A percentile compares a stretch with the other conserved stretches of the same genome.
These are phyloP conservation scores for Mucor racemosus DNA, from an alignment of 371 early-diverging fungal species.

Conservation along the genomic window DNA sequence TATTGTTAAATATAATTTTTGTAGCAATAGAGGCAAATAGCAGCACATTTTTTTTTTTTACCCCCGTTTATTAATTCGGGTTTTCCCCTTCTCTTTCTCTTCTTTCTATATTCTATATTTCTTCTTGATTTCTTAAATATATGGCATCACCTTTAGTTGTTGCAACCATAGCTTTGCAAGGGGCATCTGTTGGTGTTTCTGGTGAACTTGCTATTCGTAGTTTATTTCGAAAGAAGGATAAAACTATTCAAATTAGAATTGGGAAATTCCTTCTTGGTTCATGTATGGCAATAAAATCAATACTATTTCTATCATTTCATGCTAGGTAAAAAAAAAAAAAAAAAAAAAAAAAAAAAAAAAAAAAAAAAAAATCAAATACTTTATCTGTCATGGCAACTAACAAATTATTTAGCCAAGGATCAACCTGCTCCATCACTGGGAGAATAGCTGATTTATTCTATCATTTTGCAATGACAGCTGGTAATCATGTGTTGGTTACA, in stretches of 20 bases:
- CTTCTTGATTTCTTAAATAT: conserved; percentile 1
- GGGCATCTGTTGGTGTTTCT: conserved; percentile 25
- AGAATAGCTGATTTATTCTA: conserved; percentile 41
- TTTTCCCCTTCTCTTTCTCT: background rate
- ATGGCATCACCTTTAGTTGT: conserved; percentile 23
- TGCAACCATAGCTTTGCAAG: conserved; percentile 33
- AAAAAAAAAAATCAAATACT: background rate
- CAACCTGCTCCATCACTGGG: conserved; percentile 25
- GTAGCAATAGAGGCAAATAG: background rate
- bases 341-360: background rate
- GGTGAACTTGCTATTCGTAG: conserved; percentile 26
- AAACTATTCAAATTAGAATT: conserved; percentile 12
- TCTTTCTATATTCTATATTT: background rate
- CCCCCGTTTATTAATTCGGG: background rate
- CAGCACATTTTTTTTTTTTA: background rate
- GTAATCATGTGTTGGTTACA: conserved; percentile 32
- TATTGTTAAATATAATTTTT: background rate
- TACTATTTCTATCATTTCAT: conserved; percentile 27
- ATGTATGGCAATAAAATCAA: conserved; percentile 28
- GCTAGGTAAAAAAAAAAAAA: conserved; percentile 4
- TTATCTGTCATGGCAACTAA: background rate
- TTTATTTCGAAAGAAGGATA: conserved; percentile 22
- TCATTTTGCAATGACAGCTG: conserved; percentile 46
- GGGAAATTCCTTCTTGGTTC: conserved; percentile 28
- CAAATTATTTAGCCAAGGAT: conserved; percentile 9